Base-by-base conservation (phyloP, 495 filamentous ascomycete species). In the Trichoderma orchidacearum region DNA sequence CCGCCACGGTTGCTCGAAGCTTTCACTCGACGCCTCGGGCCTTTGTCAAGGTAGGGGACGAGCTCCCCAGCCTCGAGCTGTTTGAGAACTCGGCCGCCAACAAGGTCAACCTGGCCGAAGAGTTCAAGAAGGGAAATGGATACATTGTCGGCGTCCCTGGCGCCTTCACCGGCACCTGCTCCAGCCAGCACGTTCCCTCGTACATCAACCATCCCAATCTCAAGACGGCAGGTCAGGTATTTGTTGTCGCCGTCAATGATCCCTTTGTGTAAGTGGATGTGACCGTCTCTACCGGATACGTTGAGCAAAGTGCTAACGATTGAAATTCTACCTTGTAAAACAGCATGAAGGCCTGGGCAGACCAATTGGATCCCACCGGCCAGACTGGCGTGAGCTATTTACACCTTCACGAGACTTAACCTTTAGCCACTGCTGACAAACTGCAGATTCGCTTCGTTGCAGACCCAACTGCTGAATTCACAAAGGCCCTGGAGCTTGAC, bases 161-260 rank as follows among this genome's bases (percentile, higher is more conserved):
- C 11, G 93, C 90, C 17, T 96, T 90, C 74, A 87, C 73, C 60
- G 88, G 87, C 18, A 76, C 82, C 0, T 96, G 92, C 79, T 91
- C 87, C 21, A 74, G 80, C 58, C 81, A 74, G 53, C 90, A 95
- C 64, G 75, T 94, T 50, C 89, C 89, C 4, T 83, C 88, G 30
- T 97, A 88, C 66, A 84, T 94, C 68, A 81, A 81, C 61, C 84
- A 85, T 64, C 78, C 82, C 35, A 80, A 82, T 68, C 73, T 87
- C 48, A 85, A 83, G 73, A 76, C 82, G 52, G 89, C 85, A 12
- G 89, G 92, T 52, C 66, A 81, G 51, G 85, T 92, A 36, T 94
- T 92, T 60, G 89, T 96, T 27, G 84, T 98, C 53, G 78, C 84
- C 25, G 90, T 96, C 67, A 98, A 98, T 71, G 93, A 98, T 68